These are phyloP conservation scores for Ogataea saltuana DNA, from an alignment of 805 yeast species.

Conservation along the genomic window DNA sequence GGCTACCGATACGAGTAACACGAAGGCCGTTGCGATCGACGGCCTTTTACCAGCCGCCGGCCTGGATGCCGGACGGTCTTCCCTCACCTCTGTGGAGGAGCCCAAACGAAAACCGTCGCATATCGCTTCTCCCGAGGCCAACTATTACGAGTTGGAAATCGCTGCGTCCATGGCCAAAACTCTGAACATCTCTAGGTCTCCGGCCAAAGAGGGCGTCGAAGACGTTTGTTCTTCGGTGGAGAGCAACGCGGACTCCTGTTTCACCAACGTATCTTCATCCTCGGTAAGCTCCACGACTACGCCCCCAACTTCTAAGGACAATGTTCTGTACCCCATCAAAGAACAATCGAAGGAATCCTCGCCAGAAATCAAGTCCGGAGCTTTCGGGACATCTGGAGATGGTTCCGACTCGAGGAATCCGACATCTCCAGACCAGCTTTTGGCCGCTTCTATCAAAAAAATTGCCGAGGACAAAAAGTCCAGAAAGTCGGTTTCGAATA, in stretches of 20 bases:
- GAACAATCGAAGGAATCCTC: conserved; percentile 38
- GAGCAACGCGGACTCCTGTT: conserved; percentile 42
- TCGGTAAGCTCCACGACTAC: conserved; percentile 33
- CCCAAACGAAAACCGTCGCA: conserved; percentile 1
- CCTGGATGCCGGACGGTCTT: neutral
- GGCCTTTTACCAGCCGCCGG: neutral
- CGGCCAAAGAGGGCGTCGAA: conserved; percentile 13
- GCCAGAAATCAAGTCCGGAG: conserved; percentile 23
- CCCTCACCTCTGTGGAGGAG: conserved; percentile 1
- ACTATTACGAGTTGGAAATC: conserved; percentile 41
- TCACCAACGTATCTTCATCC: conserved; percentile 32
- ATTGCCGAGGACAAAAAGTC: neutral
- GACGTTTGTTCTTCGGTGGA: conserved; percentile 42
- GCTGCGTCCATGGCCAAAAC: conserved; percentile 49
- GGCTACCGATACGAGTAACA: neutral
- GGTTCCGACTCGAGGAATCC: neutral
- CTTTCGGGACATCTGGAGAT: neutral
- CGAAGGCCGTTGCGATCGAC: conserved; percentile 1
- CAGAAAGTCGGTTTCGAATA: conserved; percentile 1
- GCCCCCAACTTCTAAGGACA: conserved; percentile 24
- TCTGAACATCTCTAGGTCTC: conserved; percentile 24
- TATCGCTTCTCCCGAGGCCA: conserved; percentile 18
- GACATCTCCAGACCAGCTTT: conserved; percentile 1
- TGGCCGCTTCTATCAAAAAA: conserved; percentile 5
- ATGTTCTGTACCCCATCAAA: conserved; percentile 28